Base-by-base conservation (phyloP, 2,329 filamentous ascomycete genomes). In the Monosporascus sp. region DNA sequence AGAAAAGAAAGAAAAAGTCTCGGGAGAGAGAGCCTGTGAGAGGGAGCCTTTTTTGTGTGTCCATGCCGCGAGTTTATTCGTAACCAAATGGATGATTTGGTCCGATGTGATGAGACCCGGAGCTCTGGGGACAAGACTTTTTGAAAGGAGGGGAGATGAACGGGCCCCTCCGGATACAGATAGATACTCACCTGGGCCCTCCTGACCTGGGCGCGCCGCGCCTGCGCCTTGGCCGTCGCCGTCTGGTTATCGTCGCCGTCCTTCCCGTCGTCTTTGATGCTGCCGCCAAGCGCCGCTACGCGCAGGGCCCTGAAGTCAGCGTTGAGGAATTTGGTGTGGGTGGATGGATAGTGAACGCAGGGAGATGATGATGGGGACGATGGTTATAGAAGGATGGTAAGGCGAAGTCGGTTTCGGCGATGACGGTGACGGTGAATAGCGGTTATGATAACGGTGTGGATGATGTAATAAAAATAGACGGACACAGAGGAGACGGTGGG, bases 171-270 rank as follows among this genome's bases (percentile, higher is more conserved):
- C 11, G 11, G 9, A 34, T 34, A 5, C 11, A 14, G 9, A 14
- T 34, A 14, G 31, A 14, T 34, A 34, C 31, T 34, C 31, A 34
- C 31, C 11, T 83, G 80, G 2, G 80, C 80, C 22, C 71, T 73
- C 3, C 79, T 69, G 50, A 83, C 79, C 57, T 83, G 80, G 3
- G 75, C 74, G 0, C 80, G 74, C 5, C 80, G 75, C 17, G 70
- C 56, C 60, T 76, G 71, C 22, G 75, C 69, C 63, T 78, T 80
- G 51, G 74, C 70, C 59, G 66, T 59, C 7, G 63, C 24, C 24
- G 43, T 43, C 19, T 46, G 37, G 41, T 48, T 49, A 40, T 50
- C 34, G 44, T 49, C 36, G 37, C 36, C 26, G 9, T 43, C 34
- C 43, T 50, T 36, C 24, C 37, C 22, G 8, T 44, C 51, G 48